phyloP scores from a whole-genome alignment of 2,329 filamentous ascomycete genomes.

The Fusarium bulbicola region DNA sequence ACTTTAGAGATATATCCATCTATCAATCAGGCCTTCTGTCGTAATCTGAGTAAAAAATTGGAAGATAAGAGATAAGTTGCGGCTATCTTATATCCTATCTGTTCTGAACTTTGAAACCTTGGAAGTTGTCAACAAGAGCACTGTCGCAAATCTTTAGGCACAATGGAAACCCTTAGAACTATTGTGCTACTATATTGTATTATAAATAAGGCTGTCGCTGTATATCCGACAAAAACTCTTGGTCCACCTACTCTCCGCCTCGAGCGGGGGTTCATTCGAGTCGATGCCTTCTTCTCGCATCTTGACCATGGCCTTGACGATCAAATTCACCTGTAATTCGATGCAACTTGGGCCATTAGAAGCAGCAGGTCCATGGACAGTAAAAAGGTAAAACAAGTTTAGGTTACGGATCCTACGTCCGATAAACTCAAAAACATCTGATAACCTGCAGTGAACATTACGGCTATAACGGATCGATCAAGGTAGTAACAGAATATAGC shows the following conservation, averaged over 20 bases:
- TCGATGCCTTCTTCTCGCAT: too few species aligned
- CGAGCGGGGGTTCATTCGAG: too few species aligned
- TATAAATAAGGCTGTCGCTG: too few species aligned
- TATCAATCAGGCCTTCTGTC: rapidly evolving
- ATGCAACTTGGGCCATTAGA: too few species aligned
- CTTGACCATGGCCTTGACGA: rapidly evolving
- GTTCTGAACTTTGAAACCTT: rapidly evolving
- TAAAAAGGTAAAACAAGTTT: too few species aligned
- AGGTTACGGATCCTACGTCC: background rate
- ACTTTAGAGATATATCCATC: too few species aligned
- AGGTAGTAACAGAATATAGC: background rate
- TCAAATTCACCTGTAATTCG: too few species aligned
- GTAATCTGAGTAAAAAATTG: rapidly evolving
- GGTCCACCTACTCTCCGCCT: too few species aligned
- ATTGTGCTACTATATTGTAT: background rate
- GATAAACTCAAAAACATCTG: background rate
- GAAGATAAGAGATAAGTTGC: rapidly evolving
- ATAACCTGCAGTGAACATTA: rapidly evolving
- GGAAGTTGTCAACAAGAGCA: rapidly evolving
- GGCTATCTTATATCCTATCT: rapidly evolving
- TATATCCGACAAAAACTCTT: rapidly evolving
- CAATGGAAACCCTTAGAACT: background rate
- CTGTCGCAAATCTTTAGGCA: rapidly evolving
- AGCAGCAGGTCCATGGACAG: too few species aligned
- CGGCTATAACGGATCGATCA: background rate